A percentile compares a stretch with the other conserved stretches of the same genome.
Evolutionary conservation across 352 stramenopile genomes (phyloP).

Genomic region (Phytopythium montanum): DNA sequence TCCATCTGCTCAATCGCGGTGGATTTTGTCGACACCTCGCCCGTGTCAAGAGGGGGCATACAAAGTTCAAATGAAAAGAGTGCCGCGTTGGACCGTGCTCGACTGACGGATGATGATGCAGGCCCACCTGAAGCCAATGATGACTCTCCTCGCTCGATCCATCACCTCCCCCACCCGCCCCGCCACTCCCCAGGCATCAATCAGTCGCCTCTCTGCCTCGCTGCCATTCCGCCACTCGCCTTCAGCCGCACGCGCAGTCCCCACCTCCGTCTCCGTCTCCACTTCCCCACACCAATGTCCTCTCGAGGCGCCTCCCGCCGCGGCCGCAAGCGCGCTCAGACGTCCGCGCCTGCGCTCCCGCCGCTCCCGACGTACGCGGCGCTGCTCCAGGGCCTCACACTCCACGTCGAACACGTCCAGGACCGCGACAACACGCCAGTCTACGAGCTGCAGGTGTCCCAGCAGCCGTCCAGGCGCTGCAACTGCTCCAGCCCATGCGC

Average conservation of each 20-base stretch:
- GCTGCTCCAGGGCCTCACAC: constrained; percentile 19
- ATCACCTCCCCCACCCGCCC: neutral
- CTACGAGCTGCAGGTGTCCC: constrained; percentile 19
- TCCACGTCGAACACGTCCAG: constrained; percentile 12
- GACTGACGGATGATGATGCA: constrained; percentile 1
- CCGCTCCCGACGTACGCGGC: constrained; percentile 22
- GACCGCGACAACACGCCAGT: constrained; percentile 8
- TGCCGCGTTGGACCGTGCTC: no score
- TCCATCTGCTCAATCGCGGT: neutral
- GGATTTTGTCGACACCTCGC: constrained; percentile 7
- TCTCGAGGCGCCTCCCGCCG: constrained; percentile 10
- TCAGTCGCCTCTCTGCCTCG: neutral
- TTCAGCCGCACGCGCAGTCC: neutral
- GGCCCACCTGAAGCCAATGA: neutral
- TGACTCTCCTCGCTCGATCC: neutral
- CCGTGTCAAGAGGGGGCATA: neutral
- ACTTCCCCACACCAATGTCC: neutral
- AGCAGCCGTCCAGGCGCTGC: neutral
- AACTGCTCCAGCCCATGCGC: neutral
- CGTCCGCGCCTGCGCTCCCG: neutral
- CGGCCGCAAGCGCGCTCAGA: constrained; percentile 15
- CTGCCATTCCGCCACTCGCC: constrained; percentile 1
- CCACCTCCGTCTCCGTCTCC: neutral
- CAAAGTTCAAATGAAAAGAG: no score
- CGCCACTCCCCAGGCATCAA: no score